Evolutionary conservation across 768 basidiomycete genomes (phyloP).

Genomic region (Mycena latifolia): DNA sequence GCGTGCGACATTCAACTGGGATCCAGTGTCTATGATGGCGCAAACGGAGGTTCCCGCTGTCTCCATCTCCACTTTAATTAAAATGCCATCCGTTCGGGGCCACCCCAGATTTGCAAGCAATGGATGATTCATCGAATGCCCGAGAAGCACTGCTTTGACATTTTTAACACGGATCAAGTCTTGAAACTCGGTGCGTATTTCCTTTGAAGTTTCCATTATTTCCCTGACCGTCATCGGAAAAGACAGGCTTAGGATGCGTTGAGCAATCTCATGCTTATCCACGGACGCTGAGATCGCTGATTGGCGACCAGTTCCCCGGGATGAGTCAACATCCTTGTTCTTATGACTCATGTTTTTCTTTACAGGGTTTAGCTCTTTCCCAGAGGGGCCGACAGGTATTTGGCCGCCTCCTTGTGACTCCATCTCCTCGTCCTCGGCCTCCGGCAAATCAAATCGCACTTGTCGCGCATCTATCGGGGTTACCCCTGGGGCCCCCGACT

Average conservation of each 20-base stretch:
- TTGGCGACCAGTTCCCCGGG: too few species aligned
- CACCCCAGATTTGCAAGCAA: not conserved
- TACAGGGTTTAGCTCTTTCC: too few species aligned
- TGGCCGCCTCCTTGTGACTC: too few species aligned
- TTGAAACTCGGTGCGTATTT: not conserved
- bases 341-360: too few species aligned
- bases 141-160: conserved; percentile 1
- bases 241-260: not conserved
- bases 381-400: too few species aligned
- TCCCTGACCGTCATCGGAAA: conserved; percentile 2
- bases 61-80: conserved; percentile 36
- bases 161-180: conserved; percentile 1
- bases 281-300: not conserved
- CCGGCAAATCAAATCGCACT: too few species aligned
- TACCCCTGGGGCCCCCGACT: too few species aligned
- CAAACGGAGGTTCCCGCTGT: conserved; percentile 22
- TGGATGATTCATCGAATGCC: not conserved
- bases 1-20: conserved; percentile 40
- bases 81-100: not conserved
- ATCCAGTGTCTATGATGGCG: conserved; percentile 44
- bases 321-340: too few species aligned
- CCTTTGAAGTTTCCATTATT: conserved; percentile 8
- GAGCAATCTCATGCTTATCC: not conserved
- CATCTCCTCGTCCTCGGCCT: too few species aligned
- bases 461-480: too few species aligned